Evolutionary conservation across 148 eudicot genomes (phyloP).

Genomic region (Fagopyrum esculentum): DNA sequence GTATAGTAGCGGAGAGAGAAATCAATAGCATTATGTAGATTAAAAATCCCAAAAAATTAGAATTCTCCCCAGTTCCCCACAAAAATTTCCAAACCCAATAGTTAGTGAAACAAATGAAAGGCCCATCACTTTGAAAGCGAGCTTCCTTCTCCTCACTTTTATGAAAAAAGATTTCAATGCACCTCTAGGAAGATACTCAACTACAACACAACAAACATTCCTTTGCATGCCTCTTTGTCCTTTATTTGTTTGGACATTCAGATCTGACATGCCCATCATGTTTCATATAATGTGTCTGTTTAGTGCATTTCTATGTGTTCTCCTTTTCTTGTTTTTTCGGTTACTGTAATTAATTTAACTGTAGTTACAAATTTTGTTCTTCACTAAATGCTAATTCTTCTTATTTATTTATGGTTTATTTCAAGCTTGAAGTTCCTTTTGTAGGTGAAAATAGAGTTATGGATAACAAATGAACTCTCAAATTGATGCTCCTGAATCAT

Average conservation of each 20-base stretch:
- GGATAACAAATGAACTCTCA: too few species aligned
- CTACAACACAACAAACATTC: conserved; percentile 76
- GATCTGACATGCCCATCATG: conserved; percentile 64
- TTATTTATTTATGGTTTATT: too few species aligned
- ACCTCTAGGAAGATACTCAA: conserved; percentile 94
- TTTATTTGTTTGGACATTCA: conserved; percentile 65
- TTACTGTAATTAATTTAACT: too few species aligned
- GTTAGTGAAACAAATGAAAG: background rate
- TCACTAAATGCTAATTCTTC: too few species aligned
- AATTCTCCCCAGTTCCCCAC: background rate
- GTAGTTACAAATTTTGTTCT: too few species aligned
- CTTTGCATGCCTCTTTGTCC: conserved; percentile 77
- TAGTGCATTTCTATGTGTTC: too few species aligned
- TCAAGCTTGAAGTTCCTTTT: too few species aligned
- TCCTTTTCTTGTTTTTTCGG: too few species aligned
- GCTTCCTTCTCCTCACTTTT: conserved; percentile 68
- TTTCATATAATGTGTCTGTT: too few species aligned
- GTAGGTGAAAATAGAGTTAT: too few species aligned
- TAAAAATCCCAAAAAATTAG: background rate
- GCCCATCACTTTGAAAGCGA: conserved; percentile 69
- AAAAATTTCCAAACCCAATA: conserved; percentile 5
- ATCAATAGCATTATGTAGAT: background rate
- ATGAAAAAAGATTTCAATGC: conserved; percentile 71
- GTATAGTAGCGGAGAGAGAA: background rate
- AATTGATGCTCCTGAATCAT: too few species aligned